Evolutionary conservation across 768 basidiomycete species (phyloP).

Genomic region (Agrocybe chaxingu): DNA sequence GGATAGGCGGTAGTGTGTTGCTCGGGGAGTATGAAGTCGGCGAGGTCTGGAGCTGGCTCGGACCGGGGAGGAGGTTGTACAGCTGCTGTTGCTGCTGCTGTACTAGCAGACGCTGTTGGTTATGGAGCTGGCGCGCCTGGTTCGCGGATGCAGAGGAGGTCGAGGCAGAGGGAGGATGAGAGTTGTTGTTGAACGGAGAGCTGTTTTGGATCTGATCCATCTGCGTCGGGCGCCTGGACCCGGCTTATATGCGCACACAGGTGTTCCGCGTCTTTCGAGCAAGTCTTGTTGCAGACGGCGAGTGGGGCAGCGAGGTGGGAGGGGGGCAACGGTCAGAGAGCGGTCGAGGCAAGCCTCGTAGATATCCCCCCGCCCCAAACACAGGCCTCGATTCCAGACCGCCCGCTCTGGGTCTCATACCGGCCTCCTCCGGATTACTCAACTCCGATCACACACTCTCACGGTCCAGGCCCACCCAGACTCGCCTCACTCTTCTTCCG

Average conservation of each 20-base stretch:
- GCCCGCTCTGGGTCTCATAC: no score
- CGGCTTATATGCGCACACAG: constrained; percentile 6
- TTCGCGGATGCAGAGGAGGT: constrained; percentile 4
- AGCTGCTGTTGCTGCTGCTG: constrained; percentile 19
- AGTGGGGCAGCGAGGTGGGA: no score
- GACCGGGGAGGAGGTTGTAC: constrained; percentile 11
- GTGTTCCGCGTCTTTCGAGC: no score
- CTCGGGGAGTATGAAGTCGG: constrained; percentile 7
- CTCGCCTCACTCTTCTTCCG: no score
- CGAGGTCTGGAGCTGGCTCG: not conserved
- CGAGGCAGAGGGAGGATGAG: constrained; percentile 6
- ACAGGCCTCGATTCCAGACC: no score
- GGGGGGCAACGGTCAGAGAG: no score
- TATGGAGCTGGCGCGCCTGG: constrained; percentile 10
- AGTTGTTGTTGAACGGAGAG: constrained; percentile 3
- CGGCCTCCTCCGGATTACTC: no score
- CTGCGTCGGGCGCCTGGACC: constrained; percentile 8
- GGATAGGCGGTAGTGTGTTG: constrained; percentile 10
- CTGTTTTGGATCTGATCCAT: constrained; percentile 17
- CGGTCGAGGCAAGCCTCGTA: no score
- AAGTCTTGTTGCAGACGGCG: no score
- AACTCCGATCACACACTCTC: no score
- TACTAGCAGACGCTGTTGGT: constrained; percentile 8
- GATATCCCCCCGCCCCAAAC: no score
- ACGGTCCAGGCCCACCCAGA: no score